Evolutionary conservation across 441 rosid genomes (phyloP), one percentile per base, ranked within the genome.

Genomic region (Arabidopsis hybrid): DNA sequence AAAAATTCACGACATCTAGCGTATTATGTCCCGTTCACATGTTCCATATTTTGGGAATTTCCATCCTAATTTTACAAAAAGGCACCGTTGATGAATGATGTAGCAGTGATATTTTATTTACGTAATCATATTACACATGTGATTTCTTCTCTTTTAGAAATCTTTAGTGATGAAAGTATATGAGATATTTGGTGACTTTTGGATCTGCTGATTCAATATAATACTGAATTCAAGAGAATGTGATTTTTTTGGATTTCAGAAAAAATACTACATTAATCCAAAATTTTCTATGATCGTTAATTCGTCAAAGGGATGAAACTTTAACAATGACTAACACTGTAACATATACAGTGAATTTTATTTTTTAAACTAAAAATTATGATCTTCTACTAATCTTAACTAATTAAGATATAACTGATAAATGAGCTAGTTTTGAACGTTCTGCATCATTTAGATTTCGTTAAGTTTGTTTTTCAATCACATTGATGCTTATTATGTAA

Each of bases 1-100:
- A 60, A 61, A 43, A 60, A 10, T 49, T 42, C 73, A 67, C 69
- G 73, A 14, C 47, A 52, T 67, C 57, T 46, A 60, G 68, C 50
- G 72, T 39, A 58, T 17, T 38, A 39, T 65, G 73, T 74, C 73
- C 67, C 73, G 56, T 40, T 60, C 73, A 60, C 73, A 74, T 67
- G 78, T 60, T 74, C 53, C 26, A 42, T 21, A 14, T 42, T 60
- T 67, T 67, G 58, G 78, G 47, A 11, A 42, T 55, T 68, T 60
- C 26, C 12, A 51, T 40, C 17, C 0, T 31, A 17, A 21, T 8
- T 40, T 13, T 67, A 67, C 29, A 40, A 39, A 66, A 6, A 9
- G 26, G 31, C 36, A 35, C 40, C 14, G 47, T 31, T 60, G 51
- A 60, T 60, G 60, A 21, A 21, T 21, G 26, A 21, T 21, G 26